phyloP scores from a whole-genome alignment of 2,329 filamentous ascomycete species.

The Curvularia eragrostidis region DNA sequence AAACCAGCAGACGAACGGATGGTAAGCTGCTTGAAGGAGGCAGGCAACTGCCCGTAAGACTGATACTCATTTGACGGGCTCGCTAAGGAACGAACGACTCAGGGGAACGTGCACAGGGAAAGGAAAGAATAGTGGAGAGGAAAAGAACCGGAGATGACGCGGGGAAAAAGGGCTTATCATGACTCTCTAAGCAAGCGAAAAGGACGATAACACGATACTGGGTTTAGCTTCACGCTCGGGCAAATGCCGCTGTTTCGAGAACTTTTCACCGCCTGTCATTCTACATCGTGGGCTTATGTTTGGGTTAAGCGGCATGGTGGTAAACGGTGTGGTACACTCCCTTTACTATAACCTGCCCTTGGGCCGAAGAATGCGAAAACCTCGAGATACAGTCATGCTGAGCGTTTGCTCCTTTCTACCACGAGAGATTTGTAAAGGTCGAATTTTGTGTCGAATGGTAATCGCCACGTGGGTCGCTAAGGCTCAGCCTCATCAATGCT shows the following conservation, averaged over 20 bases:
- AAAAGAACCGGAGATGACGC: conserved; percentile 25
- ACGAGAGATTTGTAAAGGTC: background rate
- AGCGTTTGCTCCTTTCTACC: background rate
- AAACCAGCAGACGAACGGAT: conserved; percentile 32
- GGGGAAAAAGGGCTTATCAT: conserved; percentile 27
- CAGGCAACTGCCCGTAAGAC: conserved; percentile 32
- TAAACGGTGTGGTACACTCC: background rate
- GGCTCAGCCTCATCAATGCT: conserved; percentile 14
- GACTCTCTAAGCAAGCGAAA: conserved; percentile 2
- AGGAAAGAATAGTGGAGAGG: conserved; percentile 11
- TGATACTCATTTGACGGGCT: conserved; percentile 36
- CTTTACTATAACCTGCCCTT: background rate
- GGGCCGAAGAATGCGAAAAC: background rate
- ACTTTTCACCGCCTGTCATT: conserved; percentile 46
- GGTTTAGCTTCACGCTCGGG: conserved; percentile 42
- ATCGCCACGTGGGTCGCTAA: conserved; percentile 23
- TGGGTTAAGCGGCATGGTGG: background rate
- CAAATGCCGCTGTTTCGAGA: conserved; percentile 27
- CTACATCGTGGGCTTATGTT: conserved; percentile 29
- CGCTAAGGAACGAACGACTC: conserved; percentile 8
- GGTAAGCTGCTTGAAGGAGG: conserved; percentile 46
- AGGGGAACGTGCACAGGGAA: conserved; percentile 6
- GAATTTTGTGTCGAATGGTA: conserved; percentile 13
- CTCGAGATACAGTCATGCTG: background rate
- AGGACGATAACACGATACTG: conserved; percentile 28